A percentile compares a stretch with the other conserved stretches of the same genome.
Evolutionary conservation across 2,329 filamentous ascomycete genomes (phyloP).

Genomic region (Fusarium newnesense): DNA sequence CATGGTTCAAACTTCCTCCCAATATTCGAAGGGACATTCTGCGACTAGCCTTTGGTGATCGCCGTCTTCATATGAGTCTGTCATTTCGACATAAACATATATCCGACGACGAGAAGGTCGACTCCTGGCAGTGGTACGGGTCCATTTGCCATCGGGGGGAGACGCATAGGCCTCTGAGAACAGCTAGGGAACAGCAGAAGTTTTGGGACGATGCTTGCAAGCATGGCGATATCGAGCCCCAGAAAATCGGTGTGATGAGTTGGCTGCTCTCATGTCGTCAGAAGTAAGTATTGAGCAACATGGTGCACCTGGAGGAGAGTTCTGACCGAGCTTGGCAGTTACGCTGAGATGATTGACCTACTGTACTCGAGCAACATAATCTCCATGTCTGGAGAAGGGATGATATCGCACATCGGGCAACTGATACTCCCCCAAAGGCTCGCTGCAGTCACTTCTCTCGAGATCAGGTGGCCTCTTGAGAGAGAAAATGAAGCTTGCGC

Average conservation of each 20-base stretch:
- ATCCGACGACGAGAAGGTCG: background rate
- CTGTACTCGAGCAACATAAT: slow-evolving; percentile 10
- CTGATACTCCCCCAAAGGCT: background rate
- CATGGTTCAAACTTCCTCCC: slow-evolving; percentile 2
- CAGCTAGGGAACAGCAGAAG: background rate
- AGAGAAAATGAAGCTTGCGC: background rate
- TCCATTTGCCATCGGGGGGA: background rate
- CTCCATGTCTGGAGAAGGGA: background rate
- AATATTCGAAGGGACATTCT: background rate
- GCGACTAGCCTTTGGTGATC: background rate
- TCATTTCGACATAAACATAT: background rate
- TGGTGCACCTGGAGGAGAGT: too few species aligned
- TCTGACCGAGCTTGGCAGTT: background rate
- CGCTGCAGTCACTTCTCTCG: background rate
- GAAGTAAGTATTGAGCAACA: background rate
- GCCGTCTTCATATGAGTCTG: background rate
- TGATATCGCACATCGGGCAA: background rate
- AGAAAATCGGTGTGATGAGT: background rate
- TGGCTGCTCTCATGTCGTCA: slow-evolving; percentile 19
- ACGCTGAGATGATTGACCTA: slow-evolving; percentile 1
- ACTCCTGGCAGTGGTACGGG: background rate
- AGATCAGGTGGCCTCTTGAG: background rate
- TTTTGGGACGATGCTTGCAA: background rate
- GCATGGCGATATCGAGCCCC: too few species aligned
- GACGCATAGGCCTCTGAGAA: too few species aligned